A percentile compares a stretch with the other conserved stretches of the same genome.
Conservation (phyloP, 148 eudicot species). For the Silene conica region DNA sequence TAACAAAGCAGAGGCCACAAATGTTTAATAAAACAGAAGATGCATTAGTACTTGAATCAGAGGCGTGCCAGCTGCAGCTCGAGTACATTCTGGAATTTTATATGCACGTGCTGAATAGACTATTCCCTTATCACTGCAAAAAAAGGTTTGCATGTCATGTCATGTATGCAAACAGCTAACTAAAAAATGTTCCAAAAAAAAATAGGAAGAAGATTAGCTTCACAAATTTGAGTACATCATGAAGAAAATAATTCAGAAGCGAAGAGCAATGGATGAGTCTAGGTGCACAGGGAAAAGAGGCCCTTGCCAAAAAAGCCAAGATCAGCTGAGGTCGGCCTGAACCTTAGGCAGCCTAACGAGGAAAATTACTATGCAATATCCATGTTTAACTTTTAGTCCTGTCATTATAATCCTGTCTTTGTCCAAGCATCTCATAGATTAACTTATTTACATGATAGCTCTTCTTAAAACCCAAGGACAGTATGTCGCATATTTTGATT, state of each 20-base stretch:
- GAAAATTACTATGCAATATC: not conserved
- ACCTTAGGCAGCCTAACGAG: not conserved
- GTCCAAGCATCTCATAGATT: not conserved
- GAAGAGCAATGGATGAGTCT: not conserved
- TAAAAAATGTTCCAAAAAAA: not conserved
- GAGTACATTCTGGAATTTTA: slow-evolving; percentile 87
- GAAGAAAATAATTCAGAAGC: not conserved
- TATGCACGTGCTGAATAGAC: slow-evolving; percentile 89
- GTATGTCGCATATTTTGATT: no score
- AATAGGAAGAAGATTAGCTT: no score
- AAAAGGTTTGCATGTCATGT: slow-evolving; percentile 14
- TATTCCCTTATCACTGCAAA: slow-evolving; percentile 80
- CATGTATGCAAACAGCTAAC: slow-evolving; percentile 10
- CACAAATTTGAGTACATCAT: no score
- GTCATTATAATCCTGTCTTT: not conserved
- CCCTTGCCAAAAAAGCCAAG: not conserved
- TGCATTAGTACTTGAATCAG: slow-evolving; percentile 56
- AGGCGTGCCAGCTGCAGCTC: slow-evolving; percentile 95
- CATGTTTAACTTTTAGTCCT: not conserved
- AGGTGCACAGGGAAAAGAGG: not conserved
- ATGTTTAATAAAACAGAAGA: not conserved
- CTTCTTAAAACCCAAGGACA: no score
- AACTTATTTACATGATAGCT: no score
- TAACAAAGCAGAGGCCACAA: slow-evolving; percentile 13
- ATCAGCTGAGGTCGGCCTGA: not conserved